Base-by-base conservation (phyloP, 2,329 filamentous ascomycete species). In the Tolypocladium tropicale region DNA sequence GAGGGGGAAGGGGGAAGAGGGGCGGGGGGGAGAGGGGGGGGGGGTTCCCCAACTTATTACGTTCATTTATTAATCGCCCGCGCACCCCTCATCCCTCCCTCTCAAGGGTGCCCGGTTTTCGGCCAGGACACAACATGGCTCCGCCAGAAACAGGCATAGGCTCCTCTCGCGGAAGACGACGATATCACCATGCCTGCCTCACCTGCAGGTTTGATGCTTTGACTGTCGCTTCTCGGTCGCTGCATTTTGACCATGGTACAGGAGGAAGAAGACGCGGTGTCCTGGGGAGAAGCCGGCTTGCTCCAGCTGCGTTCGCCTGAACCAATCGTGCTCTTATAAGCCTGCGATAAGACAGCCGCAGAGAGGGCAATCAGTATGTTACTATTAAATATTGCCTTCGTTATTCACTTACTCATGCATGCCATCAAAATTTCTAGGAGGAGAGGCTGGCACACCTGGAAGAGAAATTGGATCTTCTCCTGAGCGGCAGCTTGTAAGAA, bases 271-370 rank as follows among this genome's bases (percentile, higher is more conserved):
- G 62, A 78, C 74, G 2, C 72, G 77, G 36, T 79, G 77, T 61
- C 77, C 77, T 0, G 77, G 76, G 7, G 77, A 79, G 63, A 77
- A 74, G 61, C 77, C 77, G 6, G 70, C 74, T 1, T 79, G 77
- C 57, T 79, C 77, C 11, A 78, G 75, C 61, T 79, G 77, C 61
- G 67, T 74, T 12, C 74, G 77, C 18, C 68, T 79, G 10, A 73
- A 72, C 53, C 77, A 79, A 63, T 61, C 71, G 43, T 78, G 77
- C 61, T 71, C 74, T 12, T 79, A 78, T 62, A 67, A 75, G 18
- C 64, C 68, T 4, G 67, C 68, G 16, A 62, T 67, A 55, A 71
- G 70, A 53, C 68, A 71, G 12, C 63, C 71, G 6, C 70, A 71
- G 37, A 69, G 67, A 58, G 74, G 72, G 28, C 74, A 70, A 64